Evolutionary conservation across 345 rosid genomes (phyloP).

Genomic region (Syzygium aqueum): DNA sequence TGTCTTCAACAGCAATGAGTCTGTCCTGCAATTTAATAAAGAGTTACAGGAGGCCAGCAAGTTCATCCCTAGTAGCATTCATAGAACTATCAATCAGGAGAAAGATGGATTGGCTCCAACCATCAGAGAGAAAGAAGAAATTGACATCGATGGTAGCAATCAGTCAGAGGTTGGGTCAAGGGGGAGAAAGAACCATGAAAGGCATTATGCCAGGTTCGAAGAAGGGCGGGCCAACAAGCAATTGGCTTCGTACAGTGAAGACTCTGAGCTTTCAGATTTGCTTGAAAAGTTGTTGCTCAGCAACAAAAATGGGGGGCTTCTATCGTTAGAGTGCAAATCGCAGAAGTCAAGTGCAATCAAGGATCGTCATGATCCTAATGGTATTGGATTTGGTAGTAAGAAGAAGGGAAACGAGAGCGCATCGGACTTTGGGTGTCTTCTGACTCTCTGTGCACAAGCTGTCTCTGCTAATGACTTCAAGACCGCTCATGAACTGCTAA

Average conservation of each 20-base stretch:
- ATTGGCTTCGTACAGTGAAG: constrained; percentile 25
- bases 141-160: constrained; percentile 20
- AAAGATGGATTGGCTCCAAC: background rate
- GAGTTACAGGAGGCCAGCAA: constrained; percentile 34
- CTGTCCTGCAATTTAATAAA: constrained; percentile 24
- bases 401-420: background rate
- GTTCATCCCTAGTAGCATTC: constrained; percentile 20
- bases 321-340: background rate
- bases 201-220: constrained; percentile 32
- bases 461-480: constrained; percentile 15
- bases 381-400: constrained; percentile 8
- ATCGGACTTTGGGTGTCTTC: constrained; percentile 22
- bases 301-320: background rate
- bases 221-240: constrained; percentile 57
- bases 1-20: constrained; percentile 18
- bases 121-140: constrained; percentile 2
- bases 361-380: constrained; percentile 3
- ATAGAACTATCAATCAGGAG: constrained; percentile 9
- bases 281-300: constrained; percentile 47
- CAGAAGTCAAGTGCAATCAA: constrained; percentile 1
- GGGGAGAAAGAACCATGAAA: constrained; percentile 45
- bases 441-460: constrained; percentile 26
- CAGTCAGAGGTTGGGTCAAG: constrained; percentile 15
- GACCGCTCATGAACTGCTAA: constrained; percentile 15
- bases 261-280: constrained; percentile 47